Percentiles rank a stretch among this genome's conserved stretches.
phyloP scores from a whole-genome alignment of 2,329 filamentous ascomycete species.

The Botrytis sinoallii region DNA sequence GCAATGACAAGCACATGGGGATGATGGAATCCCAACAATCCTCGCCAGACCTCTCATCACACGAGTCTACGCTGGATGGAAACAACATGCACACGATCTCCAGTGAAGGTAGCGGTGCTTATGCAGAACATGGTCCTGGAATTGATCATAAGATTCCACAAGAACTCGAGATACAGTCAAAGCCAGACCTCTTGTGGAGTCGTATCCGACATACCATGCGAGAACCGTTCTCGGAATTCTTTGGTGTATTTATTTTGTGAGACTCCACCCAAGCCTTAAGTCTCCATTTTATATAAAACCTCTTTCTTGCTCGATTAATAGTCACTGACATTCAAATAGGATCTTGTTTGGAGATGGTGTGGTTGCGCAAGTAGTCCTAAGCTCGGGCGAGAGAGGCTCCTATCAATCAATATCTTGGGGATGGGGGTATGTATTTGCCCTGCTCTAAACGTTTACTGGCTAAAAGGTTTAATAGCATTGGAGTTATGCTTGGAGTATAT shows the following conservation, averaged over 20 bases:
- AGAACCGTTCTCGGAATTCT: conserved; percentile 59
- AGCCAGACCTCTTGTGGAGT: conserved; percentile 31
- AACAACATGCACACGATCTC: not conserved
- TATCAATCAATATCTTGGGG: conserved; percentile 37
- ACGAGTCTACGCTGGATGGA: not conserved
- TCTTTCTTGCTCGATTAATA: not conserved
- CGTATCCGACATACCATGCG: conserved; percentile 25
- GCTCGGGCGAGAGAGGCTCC: conserved; percentile 26
- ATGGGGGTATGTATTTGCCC: conserved; percentile 29
- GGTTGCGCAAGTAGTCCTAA: conserved; percentile 65
- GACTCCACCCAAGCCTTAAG: not conserved
- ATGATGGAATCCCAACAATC: not conserved
- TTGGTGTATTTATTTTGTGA: conserved; percentile 61
- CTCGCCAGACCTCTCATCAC: conserved; percentile 7
- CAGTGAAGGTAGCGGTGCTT: conserved; percentile 12
- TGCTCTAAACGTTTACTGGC: not conserved
- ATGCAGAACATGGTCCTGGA: conserved; percentile 37
- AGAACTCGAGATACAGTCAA: conserved; percentile 30
- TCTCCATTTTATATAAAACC: not conserved
- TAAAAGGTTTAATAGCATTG: conserved; percentile 46
- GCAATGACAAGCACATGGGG: not conserved
- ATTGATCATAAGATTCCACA: conserved; percentile 39
- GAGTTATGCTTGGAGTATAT: conserved; percentile 70
- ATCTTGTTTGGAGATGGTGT: conserved; percentile 64
- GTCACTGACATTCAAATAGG: not conserved